Base-by-base conservation (phyloP, 2,329 filamentous ascomycete species). In the Cercospora zeae-maydis region DNA sequence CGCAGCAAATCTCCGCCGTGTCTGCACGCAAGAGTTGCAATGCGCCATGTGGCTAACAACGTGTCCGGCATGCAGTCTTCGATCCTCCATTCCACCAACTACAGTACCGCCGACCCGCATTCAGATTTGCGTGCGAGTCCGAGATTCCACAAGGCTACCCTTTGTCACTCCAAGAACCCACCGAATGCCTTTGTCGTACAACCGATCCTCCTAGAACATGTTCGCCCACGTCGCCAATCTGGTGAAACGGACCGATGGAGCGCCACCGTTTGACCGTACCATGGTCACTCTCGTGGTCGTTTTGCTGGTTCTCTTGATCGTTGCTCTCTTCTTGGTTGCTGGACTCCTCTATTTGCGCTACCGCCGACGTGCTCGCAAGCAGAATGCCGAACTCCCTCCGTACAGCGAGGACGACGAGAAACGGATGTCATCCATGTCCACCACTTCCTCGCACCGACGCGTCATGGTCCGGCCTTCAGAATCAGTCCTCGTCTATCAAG, bases 221-320 rank as follows among this genome's bases (percentile, higher is more conserved):
- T 62, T 73, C 71, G 80, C 80, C 64, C 67, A 75, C 49, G 69
- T 83, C 66, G 76, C 73, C 59, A 70, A 74, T 60, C 73, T 88
- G 67, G 79, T 83, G 70, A 76, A 78, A 73, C 84, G 86, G 68
- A 72, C 51, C 47, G 55, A 64, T 30, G 78, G 66, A 71, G 73
- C 61, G 69, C 71, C 65, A 70, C 78, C 80, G 70, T 80, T 89
- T 69, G 85, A 81, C 65, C 78, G 79, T 37, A 83, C 84, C 51
- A 87, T 90, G 79, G 82, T 93, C 75, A 87, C 91, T 74, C 85
- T 96, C 47, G 81, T 96, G 75, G 89, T 96, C 71, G 84, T 86
- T 63, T 84, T 98, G 60, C 82, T 98, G 70, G 87, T 88, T 66
- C 82, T 99, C 51, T 80, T 93, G 70, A 85, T 96, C 70, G 77